phyloP scores from a whole-genome alignment of 192 early-diverging fungal genomes.

The Hyaloraphidium curvatum region DNA sequence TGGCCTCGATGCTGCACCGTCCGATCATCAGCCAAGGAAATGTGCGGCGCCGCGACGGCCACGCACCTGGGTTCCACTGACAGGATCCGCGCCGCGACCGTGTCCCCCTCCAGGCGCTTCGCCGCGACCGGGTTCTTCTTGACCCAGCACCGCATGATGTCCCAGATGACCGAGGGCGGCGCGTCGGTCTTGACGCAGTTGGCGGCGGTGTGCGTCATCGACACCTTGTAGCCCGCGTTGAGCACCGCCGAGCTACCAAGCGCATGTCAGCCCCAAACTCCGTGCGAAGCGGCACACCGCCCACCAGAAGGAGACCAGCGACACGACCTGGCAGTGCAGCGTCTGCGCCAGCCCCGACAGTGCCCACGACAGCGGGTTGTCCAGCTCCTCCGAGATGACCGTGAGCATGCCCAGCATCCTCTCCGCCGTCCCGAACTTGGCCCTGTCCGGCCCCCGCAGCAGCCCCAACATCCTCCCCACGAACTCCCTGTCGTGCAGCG shows the following conservation, averaged over 20 bases:
- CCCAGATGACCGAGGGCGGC: slow-evolving; percentile 71
- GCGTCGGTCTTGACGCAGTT: slow-evolving; percentile 87
- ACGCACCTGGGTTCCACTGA: slow-evolving; percentile 6
- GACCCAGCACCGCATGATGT: slow-evolving; percentile 63
- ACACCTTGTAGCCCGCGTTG: slow-evolving; percentile 77
- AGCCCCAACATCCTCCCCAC: slow-evolving; percentile 58
- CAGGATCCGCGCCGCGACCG: slow-evolving; percentile 50
- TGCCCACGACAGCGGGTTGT: no score
- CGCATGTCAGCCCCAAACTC: slow-evolving; percentile 29
- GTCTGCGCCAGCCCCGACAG: no score
- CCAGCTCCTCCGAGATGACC: slow-evolving; percentile 51
- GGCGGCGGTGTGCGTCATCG: slow-evolving; percentile 58
- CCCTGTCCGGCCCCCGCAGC: slow-evolving; percentile 30
- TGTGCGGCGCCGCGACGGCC: no score
- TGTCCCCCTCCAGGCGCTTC: slow-evolving; percentile 41
- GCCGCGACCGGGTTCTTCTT: slow-evolving; percentile 45
- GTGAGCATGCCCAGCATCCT: slow-evolving; percentile 94
- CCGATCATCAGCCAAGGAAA: slow-evolving; percentile 1
- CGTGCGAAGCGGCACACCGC: slow-evolving; percentile 44
- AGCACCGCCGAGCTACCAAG: slow-evolving; percentile 61
- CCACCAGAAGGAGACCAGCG: slow-evolving; percentile 44
- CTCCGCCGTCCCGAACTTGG: slow-evolving; percentile 53
- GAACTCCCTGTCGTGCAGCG: slow-evolving; percentile 70
- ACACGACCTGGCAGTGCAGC: slow-evolving; percentile 58
- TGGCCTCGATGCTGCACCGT: slow-evolving; percentile 27